Percentiles rank a stretch among this genome's conserved stretches.
These are phyloP conservation scores for Ceratobasidium sp. DNA, from an alignment of 1,284 basidiomycete species.

Conservation along the genomic window DNA sequence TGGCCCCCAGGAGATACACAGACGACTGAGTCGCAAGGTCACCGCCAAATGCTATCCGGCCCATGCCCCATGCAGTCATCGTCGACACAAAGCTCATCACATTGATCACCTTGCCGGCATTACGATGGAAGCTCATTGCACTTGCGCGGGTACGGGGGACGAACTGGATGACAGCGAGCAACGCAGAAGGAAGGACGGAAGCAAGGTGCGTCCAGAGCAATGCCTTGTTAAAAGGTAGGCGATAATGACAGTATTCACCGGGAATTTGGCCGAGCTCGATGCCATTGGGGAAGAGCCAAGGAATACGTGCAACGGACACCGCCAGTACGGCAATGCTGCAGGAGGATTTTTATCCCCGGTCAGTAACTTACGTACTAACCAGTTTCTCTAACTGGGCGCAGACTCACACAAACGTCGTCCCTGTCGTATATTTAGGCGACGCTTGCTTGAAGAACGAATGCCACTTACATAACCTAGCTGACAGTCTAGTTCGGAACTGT, in stretches of 20 bases:
- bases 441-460: background rate
- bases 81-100: background rate
- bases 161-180: slow-evolving; percentile 5
- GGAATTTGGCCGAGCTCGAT: background rate
- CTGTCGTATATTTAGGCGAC: background rate
- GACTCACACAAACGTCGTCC: background rate
- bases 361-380: background rate
- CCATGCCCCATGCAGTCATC: background rate
- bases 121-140: slow-evolving; percentile 9
- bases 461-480: background rate
- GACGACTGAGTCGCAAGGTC: slow-evolving; percentile 7
- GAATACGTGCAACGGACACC: background rate
- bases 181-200: background rate
- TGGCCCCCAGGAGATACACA: background rate
- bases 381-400: background rate
- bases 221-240: background rate
- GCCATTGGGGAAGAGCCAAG: slow-evolving; percentile 4
- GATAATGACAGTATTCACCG: slow-evolving; percentile 3
- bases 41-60: slow-evolving; percentile 11
- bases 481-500: background rate
- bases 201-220: slow-evolving; percentile 8
- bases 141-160: background rate
- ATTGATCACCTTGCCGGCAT: background rate
- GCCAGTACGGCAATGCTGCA: background rate
- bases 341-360: background rate